These are phyloP conservation scores for Neurospora sp. DNA, from an alignment of 495 filamentous ascomycete species.

Conservation along the genomic window DNA sequence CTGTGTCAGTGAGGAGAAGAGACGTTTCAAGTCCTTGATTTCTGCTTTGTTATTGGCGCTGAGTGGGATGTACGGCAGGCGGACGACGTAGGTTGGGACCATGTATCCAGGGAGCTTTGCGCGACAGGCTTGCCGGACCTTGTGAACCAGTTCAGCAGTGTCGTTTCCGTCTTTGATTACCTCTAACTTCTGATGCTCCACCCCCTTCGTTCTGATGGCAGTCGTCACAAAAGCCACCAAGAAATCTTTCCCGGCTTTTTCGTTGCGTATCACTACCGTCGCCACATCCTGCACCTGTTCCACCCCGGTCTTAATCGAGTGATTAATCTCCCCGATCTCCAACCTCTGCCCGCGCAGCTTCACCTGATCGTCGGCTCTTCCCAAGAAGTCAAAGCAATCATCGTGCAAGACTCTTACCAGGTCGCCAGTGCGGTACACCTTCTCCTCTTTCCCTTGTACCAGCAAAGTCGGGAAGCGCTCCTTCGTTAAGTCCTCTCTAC, in stretches of 20 bases:
- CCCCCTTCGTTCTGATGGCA: background rate
- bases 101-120: constrained; percentile 59
- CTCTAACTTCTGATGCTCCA: constrained; percentile 9
- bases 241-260: constrained; percentile 55
- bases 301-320: constrained; percentile 44
- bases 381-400: constrained; percentile 61
- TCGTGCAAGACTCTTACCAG: constrained; percentile 64
- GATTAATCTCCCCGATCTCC: constrained; percentile 69
- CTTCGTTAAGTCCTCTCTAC: constrained; percentile 55
- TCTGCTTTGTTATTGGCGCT: constrained; percentile 64
- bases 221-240: constrained; percentile 59
- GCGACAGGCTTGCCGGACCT: constrained; percentile 44
- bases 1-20: constrained; percentile 50
- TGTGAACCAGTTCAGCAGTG: constrained; percentile 14
- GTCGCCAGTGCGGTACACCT: constrained; percentile 72
- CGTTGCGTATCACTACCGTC: constrained; percentile 49
- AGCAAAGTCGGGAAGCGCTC: constrained; percentile 52
- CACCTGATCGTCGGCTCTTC: constrained; percentile 68
- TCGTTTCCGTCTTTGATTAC: constrained; percentile 15
- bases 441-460: constrained; percentile 27
- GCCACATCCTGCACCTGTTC: constrained; percentile 44
- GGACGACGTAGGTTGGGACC: constrained; percentile 65
- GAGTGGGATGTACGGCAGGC: constrained; percentile 55
- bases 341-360: constrained; percentile 72
- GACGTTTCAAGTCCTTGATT: constrained; percentile 43